Conservation (phyloP, 805 yeast genomes). For the Cyberlindnera subsufficiens region DNA sequence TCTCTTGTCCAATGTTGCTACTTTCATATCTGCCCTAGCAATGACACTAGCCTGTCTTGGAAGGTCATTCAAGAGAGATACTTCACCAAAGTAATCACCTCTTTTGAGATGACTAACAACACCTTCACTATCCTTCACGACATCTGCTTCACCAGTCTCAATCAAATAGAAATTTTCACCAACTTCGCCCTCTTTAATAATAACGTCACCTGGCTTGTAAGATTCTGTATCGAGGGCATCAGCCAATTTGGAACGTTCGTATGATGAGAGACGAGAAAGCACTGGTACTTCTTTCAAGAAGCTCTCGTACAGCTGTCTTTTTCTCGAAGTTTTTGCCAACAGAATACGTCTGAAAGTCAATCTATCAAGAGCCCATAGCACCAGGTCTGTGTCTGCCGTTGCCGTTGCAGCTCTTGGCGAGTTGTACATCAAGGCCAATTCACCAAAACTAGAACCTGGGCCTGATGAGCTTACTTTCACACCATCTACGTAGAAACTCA, state of each 20-base stretch:
- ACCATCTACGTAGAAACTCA: constrained; percentile 68
- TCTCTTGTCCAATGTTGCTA: constrained; percentile 86
- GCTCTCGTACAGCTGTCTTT: constrained; percentile 85
- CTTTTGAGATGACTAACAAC: constrained; percentile 53
- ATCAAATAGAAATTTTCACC: constrained; percentile 73
- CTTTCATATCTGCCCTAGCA: constrained; percentile 70
- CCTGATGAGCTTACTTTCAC: constrained; percentile 67
- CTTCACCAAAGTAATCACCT: constrained; percentile 96
- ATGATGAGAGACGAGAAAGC: constrained; percentile 61
- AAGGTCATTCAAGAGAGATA: constrained; percentile 83
- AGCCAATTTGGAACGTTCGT: constrained; percentile 87
- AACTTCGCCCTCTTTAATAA: constrained; percentile 80
- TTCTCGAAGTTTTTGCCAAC: constrained; percentile 83
- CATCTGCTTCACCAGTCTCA: constrained; percentile 79
- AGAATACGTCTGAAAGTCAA: constrained; percentile 87
- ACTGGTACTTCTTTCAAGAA: constrained; percentile 85
- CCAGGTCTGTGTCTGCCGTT: constrained; percentile 60
- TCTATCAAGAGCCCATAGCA: constrained; percentile 91
- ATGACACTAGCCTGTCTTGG: constrained; percentile 94
- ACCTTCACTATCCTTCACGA: constrained; percentile 55
- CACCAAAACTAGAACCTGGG: constrained; percentile 92
- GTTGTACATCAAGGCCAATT: constrained; percentile 94
- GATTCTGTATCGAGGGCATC: constrained; percentile 84
- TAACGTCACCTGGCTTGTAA: constrained; percentile 63
- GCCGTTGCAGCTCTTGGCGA: constrained; percentile 98